Evolutionary conservation across 2,329 filamentous ascomycete species (phyloP).

Genomic region (Didymella exigua): DNA sequence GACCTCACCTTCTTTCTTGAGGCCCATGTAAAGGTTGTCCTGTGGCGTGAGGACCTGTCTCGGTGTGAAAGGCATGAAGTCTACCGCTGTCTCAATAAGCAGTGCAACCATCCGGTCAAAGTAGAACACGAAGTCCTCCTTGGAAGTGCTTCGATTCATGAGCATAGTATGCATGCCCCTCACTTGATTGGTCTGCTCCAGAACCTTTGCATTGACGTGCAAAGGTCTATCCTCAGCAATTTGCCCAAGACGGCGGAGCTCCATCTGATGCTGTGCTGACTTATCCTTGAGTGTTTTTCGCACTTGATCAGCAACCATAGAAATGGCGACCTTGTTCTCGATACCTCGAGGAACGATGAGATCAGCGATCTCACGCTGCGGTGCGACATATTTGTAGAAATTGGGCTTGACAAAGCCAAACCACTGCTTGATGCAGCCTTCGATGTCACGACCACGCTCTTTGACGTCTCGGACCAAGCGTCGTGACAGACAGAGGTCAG

Average conservation of each 20-base stretch:
- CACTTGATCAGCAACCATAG: slow-evolving; percentile 93
- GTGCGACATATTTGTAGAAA: slow-evolving; percentile 91
- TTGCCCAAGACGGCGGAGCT: slow-evolving; percentile 75
- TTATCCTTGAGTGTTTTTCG: slow-evolving; percentile 86
- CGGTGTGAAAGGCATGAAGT: slow-evolving; percentile 68
- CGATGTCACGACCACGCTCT: slow-evolving; percentile 86
- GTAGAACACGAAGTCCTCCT: slow-evolving; percentile 97
- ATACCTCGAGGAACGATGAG: slow-evolving; percentile 95
- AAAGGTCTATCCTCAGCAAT: slow-evolving; percentile 74
- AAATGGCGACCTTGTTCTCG: slow-evolving; percentile 92
- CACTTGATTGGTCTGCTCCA: slow-evolving; percentile 80
- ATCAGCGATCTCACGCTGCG: slow-evolving; percentile 88
- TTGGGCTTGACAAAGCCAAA: slow-evolving; percentile 96
- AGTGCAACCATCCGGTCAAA: slow-evolving; percentile 89
- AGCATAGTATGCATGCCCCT: slow-evolving; percentile 89
- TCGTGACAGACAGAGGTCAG: slow-evolving; percentile 83
- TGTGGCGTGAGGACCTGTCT: slow-evolving; percentile 72
- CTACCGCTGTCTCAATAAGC: slow-evolving; percentile 70
- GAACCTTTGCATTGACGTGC: slow-evolving; percentile 73
- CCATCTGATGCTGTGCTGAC: slow-evolving; percentile 79
- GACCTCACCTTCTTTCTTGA: slow-evolving; percentile 69
- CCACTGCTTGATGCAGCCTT: slow-evolving; percentile 98
- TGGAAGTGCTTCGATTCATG: slow-evolving; percentile 75
- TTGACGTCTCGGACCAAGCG: slow-evolving; percentile 78
- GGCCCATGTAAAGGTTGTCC: slow-evolving; percentile 71